These are phyloP conservation scores for Ganoderma resinaceum DNA, from an alignment of 1,284 basidiomycete genomes.

Conservation along the genomic window DNA sequence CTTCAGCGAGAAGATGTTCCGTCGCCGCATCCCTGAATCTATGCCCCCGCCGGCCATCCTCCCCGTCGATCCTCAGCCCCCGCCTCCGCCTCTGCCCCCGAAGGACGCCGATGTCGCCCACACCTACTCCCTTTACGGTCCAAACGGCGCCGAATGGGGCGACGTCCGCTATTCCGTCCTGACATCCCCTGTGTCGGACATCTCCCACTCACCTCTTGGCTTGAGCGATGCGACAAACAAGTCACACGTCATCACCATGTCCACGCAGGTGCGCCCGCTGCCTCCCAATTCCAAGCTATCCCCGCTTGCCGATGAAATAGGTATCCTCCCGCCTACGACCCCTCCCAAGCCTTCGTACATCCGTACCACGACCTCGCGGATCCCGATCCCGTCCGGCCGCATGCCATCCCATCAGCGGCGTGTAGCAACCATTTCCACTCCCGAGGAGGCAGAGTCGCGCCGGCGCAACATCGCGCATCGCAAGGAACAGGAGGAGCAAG, in stretches of 20 bases:
- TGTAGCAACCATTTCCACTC: slow-evolving; percentile 30
- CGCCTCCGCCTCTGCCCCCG: slow-evolving; percentile 32
- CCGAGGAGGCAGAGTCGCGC: slow-evolving; percentile 31
- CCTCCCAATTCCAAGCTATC: slow-evolving; percentile 26
- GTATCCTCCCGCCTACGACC: slow-evolving; percentile 17
- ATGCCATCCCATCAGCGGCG: slow-evolving; percentile 19
- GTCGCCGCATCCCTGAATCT: slow-evolving; percentile 14
- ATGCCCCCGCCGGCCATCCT: slow-evolving; percentile 6
- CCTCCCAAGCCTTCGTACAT: slow-evolving; percentile 24
- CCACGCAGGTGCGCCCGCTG: slow-evolving; percentile 20
- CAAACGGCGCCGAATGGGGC: slow-evolving; percentile 24
- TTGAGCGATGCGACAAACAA: slow-evolving; percentile 13
- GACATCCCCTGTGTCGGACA: slow-evolving; percentile 22
- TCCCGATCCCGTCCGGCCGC: slow-evolving; percentile 30
- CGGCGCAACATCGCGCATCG: slow-evolving; percentile 30
- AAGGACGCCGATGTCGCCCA: slow-evolving; percentile 23
- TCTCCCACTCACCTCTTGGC: slow-evolving; percentile 11
- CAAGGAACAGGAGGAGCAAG: slow-evolving; percentile 54
- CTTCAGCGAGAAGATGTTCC: slow-evolving; percentile 29
- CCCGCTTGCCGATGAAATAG: slow-evolving; percentile 19
- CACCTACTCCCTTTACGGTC: slow-evolving; percentile 13
- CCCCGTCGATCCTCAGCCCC: slow-evolving; percentile 23
- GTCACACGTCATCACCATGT: slow-evolving; percentile 25
- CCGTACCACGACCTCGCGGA: slow-evolving; percentile 31
- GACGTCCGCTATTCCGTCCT: slow-evolving; percentile 30